Conservation (phyloP, 1,284 basidiomycete species). For the Takashimella koratensis region DNA sequence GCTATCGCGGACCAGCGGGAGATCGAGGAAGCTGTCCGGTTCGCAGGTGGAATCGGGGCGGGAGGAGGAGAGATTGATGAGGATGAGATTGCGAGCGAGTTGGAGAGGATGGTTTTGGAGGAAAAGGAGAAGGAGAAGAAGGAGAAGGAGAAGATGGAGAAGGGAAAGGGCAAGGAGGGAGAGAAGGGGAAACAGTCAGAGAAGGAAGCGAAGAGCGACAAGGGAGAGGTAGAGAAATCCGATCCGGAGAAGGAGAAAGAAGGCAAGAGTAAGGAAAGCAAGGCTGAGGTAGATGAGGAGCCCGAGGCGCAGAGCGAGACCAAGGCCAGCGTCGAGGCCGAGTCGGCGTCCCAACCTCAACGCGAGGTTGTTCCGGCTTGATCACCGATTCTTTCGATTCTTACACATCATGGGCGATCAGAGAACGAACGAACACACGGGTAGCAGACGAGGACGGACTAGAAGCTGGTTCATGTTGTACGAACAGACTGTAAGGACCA, state of each 20-base stretch:
- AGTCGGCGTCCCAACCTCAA: not conserved
- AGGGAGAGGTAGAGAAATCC: conserved; percentile 6
- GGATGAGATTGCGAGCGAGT: conserved; percentile 52
- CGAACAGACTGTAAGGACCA: too few species aligned
- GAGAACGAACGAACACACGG: too few species aligned
- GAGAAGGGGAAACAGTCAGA: conserved; percentile 22
- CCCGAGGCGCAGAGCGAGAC: not conserved
- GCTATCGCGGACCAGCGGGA: conserved; percentile 76
- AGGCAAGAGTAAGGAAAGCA: not conserved
- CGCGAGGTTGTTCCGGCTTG: not conserved
- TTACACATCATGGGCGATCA: too few species aligned
- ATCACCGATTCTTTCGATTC: too few species aligned
- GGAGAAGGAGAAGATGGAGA: conserved; percentile 24
- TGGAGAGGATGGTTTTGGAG: conserved; percentile 48
- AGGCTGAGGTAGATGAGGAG: conserved; percentile 16
- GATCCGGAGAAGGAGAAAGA: not conserved
- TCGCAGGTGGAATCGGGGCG: conserved; percentile 61
- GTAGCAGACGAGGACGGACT: too few species aligned
- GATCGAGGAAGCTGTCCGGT: conserved; percentile 70
- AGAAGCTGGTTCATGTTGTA: conserved; percentile 7
- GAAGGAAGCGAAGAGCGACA: conserved; percentile 25
- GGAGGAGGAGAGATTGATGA: conserved; percentile 55
- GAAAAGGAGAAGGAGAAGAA: conserved; percentile 33
- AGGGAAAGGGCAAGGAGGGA: conserved; percentile 10
- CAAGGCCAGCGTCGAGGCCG: not conserved